Evolutionary conservation across 805 yeast genomes (phyloP).

Genomic region (Priceomyces fermenticarens): DNA sequence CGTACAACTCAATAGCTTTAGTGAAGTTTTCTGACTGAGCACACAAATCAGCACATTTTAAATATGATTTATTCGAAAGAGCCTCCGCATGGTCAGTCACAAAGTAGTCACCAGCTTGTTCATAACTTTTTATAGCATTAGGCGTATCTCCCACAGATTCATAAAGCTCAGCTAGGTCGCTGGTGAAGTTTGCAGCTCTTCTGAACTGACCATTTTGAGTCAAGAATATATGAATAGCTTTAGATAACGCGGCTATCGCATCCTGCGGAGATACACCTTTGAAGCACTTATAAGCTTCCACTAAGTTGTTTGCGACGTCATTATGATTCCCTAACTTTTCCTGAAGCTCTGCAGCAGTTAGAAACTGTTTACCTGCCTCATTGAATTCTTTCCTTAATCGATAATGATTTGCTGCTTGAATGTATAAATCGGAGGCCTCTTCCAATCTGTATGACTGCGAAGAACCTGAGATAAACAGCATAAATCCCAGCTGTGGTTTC

Average conservation of each 20-base stretch:
- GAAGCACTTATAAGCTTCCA: constrained; percentile 88
- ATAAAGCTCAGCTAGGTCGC: constrained; percentile 84
- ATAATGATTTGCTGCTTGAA: constrained; percentile 91
- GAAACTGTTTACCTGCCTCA: constrained; percentile 79
- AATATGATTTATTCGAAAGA: constrained; percentile 77
- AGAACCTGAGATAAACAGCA: constrained; percentile 62
- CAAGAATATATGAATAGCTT: constrained; percentile 75
- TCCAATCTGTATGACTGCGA: constrained; percentile 65
- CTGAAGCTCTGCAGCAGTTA: constrained; percentile 82
- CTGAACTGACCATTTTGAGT: constrained; percentile 92
- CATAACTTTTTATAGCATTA: constrained; percentile 75
- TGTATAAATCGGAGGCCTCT: constrained; percentile 87
- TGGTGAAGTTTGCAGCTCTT: constrained; percentile 90
- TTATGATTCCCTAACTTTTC: constrained; percentile 72
- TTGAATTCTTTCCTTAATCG: constrained; percentile 69
- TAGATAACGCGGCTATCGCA: constrained; percentile 72
- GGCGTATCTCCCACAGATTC: constrained; percentile 67
- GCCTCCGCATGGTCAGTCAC: constrained; percentile 92
- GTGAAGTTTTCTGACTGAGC: constrained; percentile 67
- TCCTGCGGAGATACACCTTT: constrained; percentile 68
- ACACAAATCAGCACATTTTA: constrained; percentile 86
- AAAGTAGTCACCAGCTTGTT: constrained; percentile 96
- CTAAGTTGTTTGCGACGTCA: constrained; percentile 85
- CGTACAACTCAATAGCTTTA: constrained; percentile 75
- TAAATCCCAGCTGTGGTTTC: constrained; percentile 67